Base-by-base conservation (phyloP, 2,329 filamentous ascomycete species). In the Trichoderma citrinoviride region DNA sequence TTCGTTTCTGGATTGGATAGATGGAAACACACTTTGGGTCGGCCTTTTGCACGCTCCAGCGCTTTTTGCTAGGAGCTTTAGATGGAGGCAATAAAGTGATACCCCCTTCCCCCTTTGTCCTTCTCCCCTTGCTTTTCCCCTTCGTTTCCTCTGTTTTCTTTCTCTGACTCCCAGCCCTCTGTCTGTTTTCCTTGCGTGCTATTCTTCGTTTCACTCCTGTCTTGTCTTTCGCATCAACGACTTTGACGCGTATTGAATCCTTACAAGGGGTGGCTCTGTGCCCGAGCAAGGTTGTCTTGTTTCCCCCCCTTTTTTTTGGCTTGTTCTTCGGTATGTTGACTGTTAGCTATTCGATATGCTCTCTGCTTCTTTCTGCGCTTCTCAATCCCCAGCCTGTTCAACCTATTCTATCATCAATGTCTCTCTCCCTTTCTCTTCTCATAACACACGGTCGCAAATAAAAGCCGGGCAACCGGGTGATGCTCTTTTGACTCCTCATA, bases 11-110 rank as follows among this genome's bases (percentile, higher is more conserved):
- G 43, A 15, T 40, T 41, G 52, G 19, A 60, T 49, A 65, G 47
- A 61, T 61, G 55, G 64, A 56, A 37, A 49, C 27, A 43, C 49
- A 56, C 52, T 40, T 57, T 61, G 21, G 56, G 54, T 61, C 37
- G 55, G 33, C 37, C 56, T 41, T 60, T 55, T 65, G 40, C 49
- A 55, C 56, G 47, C 33, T 46, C 47, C 21, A 40, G 54, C 54
- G n/a, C 40, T 27, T 53, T 58, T 54, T 37, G 47, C 46, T 65
- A 54, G 33, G 47, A 53, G 54, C 27, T 47, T 19, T 61, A 57
- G 56, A 61, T 19, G 49, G 56, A 66, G 50, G 53, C 58, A 64
- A 54, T 37, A 66, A 47, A 46, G 64, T 41, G 58, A 66, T 66
- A 66, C 64, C 64, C 33, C 49, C 64, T 65, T 40, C 29, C 33